phyloP scores from a whole-genome alignment of 2,329 filamentous ascomycete species.

The Endothia cerciana region DNA sequence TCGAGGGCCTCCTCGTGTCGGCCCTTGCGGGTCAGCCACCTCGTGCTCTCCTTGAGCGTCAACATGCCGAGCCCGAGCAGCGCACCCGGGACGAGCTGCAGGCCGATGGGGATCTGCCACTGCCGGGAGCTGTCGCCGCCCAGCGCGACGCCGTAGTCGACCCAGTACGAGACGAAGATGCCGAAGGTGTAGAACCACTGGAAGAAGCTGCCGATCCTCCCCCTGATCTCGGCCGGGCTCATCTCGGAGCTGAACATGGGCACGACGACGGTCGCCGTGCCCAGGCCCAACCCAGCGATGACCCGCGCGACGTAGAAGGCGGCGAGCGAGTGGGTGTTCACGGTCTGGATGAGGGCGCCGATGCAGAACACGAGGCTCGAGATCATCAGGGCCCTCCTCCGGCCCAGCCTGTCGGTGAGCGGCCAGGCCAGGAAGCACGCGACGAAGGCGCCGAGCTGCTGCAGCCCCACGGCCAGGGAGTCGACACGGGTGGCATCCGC shows the following conservation, averaged over 20 bases:
- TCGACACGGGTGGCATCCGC: conserved; percentile 35
- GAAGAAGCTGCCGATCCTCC: conserved; percentile 47
- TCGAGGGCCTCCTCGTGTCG: conserved; percentile 49
- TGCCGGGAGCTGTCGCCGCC: conserved; percentile 43
- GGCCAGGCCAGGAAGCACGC: conserved; percentile 41
- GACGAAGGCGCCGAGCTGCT: conserved; percentile 40
- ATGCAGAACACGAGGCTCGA: conserved; percentile 48
- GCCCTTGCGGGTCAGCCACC: conserved; percentile 54
- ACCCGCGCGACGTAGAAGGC: conserved; percentile 40
- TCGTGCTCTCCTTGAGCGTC: conserved; percentile 51
- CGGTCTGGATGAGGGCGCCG: conserved; percentile 47
- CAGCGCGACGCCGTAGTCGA: conserved; percentile 49
- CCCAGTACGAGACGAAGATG: conserved; percentile 42
- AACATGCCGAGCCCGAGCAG: conserved; percentile 53
- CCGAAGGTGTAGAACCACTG: conserved; percentile 48
- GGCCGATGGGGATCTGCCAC: conserved; percentile 60
- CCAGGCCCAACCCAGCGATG: conserved; percentile 39
- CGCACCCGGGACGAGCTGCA: conserved; percentile 52
- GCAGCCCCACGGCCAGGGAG: conserved; percentile 38
- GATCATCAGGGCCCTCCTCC: conserved; percentile 40
- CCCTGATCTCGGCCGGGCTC: conserved; percentile 51
- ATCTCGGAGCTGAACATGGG: conserved; percentile 51
- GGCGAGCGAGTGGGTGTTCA: conserved; percentile 44
- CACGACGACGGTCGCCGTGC: conserved; percentile 41
- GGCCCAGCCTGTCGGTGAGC: conserved; percentile 37